Evolutionary conservation across 805 yeast species (phyloP), one percentile per base, ranked within the genome.

Genomic region (Kodamaea nitidulidarum): DNA sequence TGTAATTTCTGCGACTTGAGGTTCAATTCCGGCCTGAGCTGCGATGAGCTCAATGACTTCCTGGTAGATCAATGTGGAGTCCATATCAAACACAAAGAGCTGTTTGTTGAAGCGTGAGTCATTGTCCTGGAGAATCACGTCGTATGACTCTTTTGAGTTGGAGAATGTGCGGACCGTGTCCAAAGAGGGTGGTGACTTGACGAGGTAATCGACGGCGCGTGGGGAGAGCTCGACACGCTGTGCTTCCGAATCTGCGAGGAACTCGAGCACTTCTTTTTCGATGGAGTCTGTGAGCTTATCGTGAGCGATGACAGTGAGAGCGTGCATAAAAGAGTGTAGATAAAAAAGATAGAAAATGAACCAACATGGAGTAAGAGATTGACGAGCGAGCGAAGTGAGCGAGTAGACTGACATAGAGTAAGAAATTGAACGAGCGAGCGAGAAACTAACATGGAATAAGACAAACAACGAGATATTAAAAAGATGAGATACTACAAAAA

Each of bases 31-130:
- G n/a, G 96, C 98, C 52, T 86, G 83, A 0, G 88, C 88, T 2
- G 98, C 98, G 48, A 93, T 91, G 55, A 93, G 63, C 56, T 93
- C 99, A 50, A 93, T 93, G 28, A 93, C 97, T 63, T 93, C 99
- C 63, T 93, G 98, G 58, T 84, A 81, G 48, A 93, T 93, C 55
- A 93, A 67, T 0, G 99, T 93, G 0, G 97, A 88, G 66, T 93
- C 99, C 98, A 93, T 93, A 54, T 93, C 99, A 56, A 93, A 93
- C 8, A 95, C 86, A 45, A 86, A 81, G 36, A 93, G 67, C 52
- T 78, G 75, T 54, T 71, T 74, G 38, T 52, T 21, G 38, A 51
- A 45, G 38, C 75, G 52, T 4, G 44, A 32, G 4, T 30, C 38
- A 1, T 30, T 37, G 5, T 41, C 33, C 44, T 69, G 73, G 41